Base-by-base conservation (phyloP, 495 filamentous ascomycete genomes). In the Aspergillus affinis region DNA sequence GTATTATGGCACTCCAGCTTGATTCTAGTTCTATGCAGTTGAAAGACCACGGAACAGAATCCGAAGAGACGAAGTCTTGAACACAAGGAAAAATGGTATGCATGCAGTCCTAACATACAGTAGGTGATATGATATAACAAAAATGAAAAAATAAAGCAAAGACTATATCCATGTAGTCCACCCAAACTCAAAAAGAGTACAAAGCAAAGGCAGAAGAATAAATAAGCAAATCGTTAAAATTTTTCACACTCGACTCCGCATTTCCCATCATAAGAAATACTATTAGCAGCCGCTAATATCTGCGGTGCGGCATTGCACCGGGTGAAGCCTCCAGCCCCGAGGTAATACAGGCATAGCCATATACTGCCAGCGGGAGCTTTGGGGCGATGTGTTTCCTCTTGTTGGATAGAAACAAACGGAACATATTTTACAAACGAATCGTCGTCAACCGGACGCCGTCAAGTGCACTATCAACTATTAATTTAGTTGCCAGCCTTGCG, bases 401-500 rank as follows among this genome's bases (percentile, higher is more conserved):
- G 48, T 20, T 46, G 48, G 51, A 54, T 50, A 63, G 59, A 67
- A 67, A 65, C 63, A 68, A 46, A 67, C 36, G 51, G 62, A 68
- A 65, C 59, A 62, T 73, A 71, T 62, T 71, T 71, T 76, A 73
- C 75, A 77, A 53, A 65, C 59, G 60, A 68, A 51, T 58, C 60
- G 26, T 52, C 21, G 58, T 61, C 50, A 53, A 52, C 60, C 21
- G 30, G 52, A 36, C 36, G 30, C 10, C 32, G 49, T 48, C 23
- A 55, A 48, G 61, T 49, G 54, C 54, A 59, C 54, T 51, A 48
- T 23, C 51, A 20, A 32, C 15, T 52, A 51, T 52, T 49, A 46
- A 70, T 72, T 76, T 79, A 79, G 57, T 70, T 70, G 57, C 23
- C 70, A 61, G 75, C 59, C 85, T 95, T 93, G 68, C 75, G 75